Conservation (phyloP, 495 filamentous ascomycete species). For the Podospora didyma region DNA sequence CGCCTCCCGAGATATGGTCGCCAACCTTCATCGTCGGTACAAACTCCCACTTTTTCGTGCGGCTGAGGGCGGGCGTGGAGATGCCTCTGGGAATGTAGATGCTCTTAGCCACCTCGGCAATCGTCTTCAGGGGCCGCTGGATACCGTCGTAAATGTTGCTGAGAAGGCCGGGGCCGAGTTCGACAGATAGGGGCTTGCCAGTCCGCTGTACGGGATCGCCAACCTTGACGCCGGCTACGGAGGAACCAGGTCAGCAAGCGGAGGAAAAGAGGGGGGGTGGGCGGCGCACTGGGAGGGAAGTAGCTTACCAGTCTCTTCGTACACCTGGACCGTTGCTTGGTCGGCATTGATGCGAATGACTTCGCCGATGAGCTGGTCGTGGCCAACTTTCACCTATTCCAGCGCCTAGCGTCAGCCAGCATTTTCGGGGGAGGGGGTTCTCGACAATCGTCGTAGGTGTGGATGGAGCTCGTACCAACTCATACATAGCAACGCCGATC, state of each 20-base stretch:
- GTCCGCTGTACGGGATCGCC: conserved; percentile 89
- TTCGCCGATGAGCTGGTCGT: conserved; percentile 87
- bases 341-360: conserved; percentile 97
- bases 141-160: conserved; percentile 99
- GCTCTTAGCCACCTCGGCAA: conserved; percentile 68
- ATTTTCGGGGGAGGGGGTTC: not conserved
- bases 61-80: conserved; percentile 79
- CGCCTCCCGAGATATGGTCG: conserved; percentile 93
- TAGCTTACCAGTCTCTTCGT: conserved; percentile 88
- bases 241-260: conserved; percentile 1
- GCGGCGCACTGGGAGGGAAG: conserved; percentile 6
- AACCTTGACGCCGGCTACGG: conserved; percentile 84
- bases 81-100: conserved; percentile 99
- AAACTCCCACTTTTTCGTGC: conserved; percentile 92
- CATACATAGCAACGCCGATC: conserved; percentile 99
- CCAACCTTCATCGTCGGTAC: conserved; percentile 86
- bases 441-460: no score
- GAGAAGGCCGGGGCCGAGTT: conserved; percentile 94
- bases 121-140: conserved; percentile 86
- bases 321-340: conserved; percentile 96
- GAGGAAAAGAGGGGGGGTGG: conserved; percentile 8
- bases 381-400: conserved; percentile 71
- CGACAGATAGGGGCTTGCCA: conserved; percentile 93
- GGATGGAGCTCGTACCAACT: conserved; percentile 55
- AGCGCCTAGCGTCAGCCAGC: conserved; percentile 21